Percentiles rank a stretch among this genome's conserved stretches.
These are phyloP conservation scores for Phytopythium cucurbitacearum DNA, from an alignment of 352 stramenopile genomes.

Conservation along the genomic window DNA sequence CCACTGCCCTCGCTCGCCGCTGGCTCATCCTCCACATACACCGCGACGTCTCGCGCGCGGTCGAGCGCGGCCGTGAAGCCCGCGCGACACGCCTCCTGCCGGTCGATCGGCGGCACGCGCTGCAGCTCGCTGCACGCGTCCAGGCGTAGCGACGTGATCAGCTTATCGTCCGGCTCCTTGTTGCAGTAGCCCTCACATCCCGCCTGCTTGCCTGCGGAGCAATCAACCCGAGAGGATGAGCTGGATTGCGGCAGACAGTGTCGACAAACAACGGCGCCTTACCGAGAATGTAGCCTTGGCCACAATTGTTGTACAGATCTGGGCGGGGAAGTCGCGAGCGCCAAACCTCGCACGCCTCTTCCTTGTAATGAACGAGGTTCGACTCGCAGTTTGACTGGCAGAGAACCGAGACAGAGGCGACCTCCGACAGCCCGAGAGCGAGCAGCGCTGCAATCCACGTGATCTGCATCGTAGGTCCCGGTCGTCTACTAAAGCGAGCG, in stretches of 20 bases:
- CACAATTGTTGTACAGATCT: constrained; percentile 48
- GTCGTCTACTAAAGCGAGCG: too few species aligned
- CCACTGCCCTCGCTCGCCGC: background rate
- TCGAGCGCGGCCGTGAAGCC: constrained; percentile 36
- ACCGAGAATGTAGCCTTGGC: constrained; percentile 32
- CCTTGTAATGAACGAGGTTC: constrained; percentile 34
- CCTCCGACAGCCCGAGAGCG: constrained; percentile 8
- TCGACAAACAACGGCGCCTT: background rate
- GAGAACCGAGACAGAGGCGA: constrained; percentile 4
- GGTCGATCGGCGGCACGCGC: constrained; percentile 30
- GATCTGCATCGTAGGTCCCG: constrained; percentile 18
- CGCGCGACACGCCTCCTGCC: constrained; percentile 34
- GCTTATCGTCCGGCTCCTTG: constrained; percentile 10
- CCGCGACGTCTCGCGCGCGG: constrained; percentile 19
- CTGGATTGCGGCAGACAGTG: background rate
- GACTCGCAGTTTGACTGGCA: constrained; percentile 35
- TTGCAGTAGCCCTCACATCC: constrained; percentile 37
- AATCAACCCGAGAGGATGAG: too few species aligned
- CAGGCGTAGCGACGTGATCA: constrained; percentile 33
- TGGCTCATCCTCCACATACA: background rate
- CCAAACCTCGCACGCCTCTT: constrained; percentile 35
- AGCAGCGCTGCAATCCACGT: constrained; percentile 14
- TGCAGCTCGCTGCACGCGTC: constrained; percentile 38
- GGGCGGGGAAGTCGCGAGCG: constrained; percentile 37
- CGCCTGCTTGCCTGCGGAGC: constrained; percentile 19